Base-by-base conservation (phyloP, 257 asterid species). In the Mentha longifolia region DNA sequence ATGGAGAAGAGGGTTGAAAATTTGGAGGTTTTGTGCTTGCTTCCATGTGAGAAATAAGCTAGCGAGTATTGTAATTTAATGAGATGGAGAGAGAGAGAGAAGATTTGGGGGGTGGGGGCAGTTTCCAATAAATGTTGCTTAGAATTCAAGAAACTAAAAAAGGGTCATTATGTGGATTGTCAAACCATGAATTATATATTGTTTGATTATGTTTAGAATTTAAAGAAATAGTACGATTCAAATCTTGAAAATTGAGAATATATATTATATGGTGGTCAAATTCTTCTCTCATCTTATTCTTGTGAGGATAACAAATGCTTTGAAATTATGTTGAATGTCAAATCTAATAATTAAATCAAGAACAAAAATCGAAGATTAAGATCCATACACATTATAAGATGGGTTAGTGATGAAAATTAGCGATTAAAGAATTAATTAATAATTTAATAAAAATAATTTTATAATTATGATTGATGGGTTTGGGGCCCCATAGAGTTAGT, bases 51-150 rank as follows among this genome's bases (percentile, higher is more conserved):
- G 89, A 75, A 80, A 85, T 84, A 85, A 85, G 74, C 73, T 61
- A 50, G 73, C 76, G 76, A 70, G 64, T 74, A 67, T 56, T 75
- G 60, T 69, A 73, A 80, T 84, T 76, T 77, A 79, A 80, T 76
- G 80, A 15, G 22, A 5, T 43, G n/a, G 71, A 45, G 49, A 25
- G 22, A 5, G 55, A 20, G 71, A 45, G 49, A 25, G 52, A 62
- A 60, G 51, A 19, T 28, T 55, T 67, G 67, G 50, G 68, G 61
- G 55, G 65, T 57, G 78, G 76, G 78, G 80, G 65, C 69, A 61
- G 71, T 84, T 75, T 71, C 86, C 86, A 83, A 84, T 85, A 82
- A 88, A 85, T 83, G 96, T 89, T 89, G 79, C 96, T 89, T 89
- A 84, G 78, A 86, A 78, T 72, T 87, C 92, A 89, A 91, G 97